Percentiles rank a stretch among this genome's conserved stretches.
phyloP scores from a whole-genome alignment of 495 filamentous ascomycete species.

The Penicillium maclennaniae region DNA sequence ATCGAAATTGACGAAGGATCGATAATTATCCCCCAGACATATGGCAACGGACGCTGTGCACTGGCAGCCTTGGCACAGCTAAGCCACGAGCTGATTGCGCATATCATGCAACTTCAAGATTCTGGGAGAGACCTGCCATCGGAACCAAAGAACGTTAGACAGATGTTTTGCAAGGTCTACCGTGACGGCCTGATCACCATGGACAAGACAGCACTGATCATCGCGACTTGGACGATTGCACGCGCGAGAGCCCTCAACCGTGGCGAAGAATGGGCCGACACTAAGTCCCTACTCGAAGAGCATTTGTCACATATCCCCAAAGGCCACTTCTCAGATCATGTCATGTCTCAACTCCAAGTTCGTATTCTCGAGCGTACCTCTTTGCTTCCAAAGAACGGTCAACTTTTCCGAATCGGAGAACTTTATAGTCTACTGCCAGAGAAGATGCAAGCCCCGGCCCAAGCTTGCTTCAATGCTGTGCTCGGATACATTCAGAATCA shows the following conservation, averaged over 20 bases:
- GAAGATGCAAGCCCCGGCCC: constrained; percentile 26
- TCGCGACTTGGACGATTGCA: constrained; percentile 38
- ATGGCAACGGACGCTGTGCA: constrained; percentile 36
- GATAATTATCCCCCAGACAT: constrained; percentile 31
- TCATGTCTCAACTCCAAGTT: constrained; percentile 28
- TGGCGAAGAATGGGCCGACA: constrained; percentile 30
- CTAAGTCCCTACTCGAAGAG: constrained; percentile 28
- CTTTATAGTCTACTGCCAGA: constrained; percentile 30
- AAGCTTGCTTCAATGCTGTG: constrained; percentile 26
- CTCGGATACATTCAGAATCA: constrained; percentile 10
- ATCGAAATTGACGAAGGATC: constrained; percentile 31
- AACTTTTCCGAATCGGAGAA: constrained; percentile 35
- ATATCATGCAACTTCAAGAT: constrained; percentile 32
- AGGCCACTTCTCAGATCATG: constrained; percentile 29
- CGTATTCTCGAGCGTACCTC: constrained; percentile 38
- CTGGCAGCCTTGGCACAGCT: constrained; percentile 41
- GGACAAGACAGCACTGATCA: constrained; percentile 39
- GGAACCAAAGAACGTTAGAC: constrained; percentile 36
- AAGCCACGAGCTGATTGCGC: constrained; percentile 42
- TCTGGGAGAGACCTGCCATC: constrained; percentile 21
- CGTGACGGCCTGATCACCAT: constrained; percentile 40
- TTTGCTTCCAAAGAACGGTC: constrained; percentile 34
- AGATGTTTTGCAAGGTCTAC: constrained; percentile 41
- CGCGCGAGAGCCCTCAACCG: constrained; percentile 32
- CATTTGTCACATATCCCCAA: constrained; percentile 32